Evolutionary conservation across 2,329 filamentous ascomycete genomes (phyloP), one percentile per base, ranked within the genome.

Genomic region (Penicillium sp.): DNA sequence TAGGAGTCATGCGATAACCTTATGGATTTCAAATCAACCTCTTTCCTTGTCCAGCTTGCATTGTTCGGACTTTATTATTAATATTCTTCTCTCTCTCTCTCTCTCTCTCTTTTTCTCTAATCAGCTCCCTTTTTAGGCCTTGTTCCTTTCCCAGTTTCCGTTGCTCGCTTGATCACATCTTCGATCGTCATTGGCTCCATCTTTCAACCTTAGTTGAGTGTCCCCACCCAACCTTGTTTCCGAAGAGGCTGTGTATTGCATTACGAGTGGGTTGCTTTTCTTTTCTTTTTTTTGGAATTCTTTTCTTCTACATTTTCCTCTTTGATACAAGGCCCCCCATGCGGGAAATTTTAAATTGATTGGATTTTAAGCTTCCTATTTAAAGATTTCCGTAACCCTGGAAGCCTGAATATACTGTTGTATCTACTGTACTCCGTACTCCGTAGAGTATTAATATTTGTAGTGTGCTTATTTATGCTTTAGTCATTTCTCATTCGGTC

Each of bases 221-320:
- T 60, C 65, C 58, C 66, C 66, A 68, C 66, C 45, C 50, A 65
- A 67, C 66, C 63, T 59, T 67, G 61, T 65, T 68, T 56, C 19
- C 53, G 38, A 42, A 54, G 38, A 64, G 57, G 59, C 62, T 65
- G n/a, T n/a, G n/a, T n/a, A 63, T 55, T 55, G 51, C 59, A 59
- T 67, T 59, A 54, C 37, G 51, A 54, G 26, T 40, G 33, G 63
- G 61, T 66, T n/a, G n/a, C n/a, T 63, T 64, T 15, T 37, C 17
- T 37, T 15, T 37, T 37, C 17, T 37, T 37, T 37, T 37, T 37
- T 37, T 37, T 5, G 26, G 30, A 8, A 3, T 33, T 37, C 15
- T 55, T 45, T 56, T 37, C 19, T 38, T 47, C 56, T 60, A 38
- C 30, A 42, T 53, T 53, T 40, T 22, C 35, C 37, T 53, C 54